A percentile compares a stretch with the other conserved stretches of the same genome.
These are phyloP conservation scores for Paraleonurus japonicus DNA, from an alignment of 257 asterid species.

Conservation along the genomic window DNA sequence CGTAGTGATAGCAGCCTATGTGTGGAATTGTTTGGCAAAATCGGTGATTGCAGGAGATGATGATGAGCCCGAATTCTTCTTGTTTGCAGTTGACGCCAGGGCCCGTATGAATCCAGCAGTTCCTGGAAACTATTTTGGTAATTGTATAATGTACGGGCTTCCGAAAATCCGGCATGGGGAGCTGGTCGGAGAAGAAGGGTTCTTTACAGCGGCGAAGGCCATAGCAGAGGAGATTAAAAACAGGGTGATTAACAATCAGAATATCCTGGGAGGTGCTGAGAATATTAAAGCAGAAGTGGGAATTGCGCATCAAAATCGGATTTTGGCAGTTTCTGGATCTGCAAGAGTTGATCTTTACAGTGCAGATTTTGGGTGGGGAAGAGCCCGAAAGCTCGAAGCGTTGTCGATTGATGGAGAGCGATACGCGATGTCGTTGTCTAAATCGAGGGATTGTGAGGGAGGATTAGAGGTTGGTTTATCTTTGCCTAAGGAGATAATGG, in stretches of 20 bases:
- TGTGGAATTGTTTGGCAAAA: too few species aligned
- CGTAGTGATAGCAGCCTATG: too few species aligned
- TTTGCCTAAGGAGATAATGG: slow-evolving; percentile 19
- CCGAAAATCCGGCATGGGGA: background rate
- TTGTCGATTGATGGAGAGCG: slow-evolving; percentile 37
- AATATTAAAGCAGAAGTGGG: background rate
- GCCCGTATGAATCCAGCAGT: too few species aligned
- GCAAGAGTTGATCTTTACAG: slow-evolving; percentile 32
- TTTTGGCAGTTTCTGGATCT: slow-evolving; percentile 29
- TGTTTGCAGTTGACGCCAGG: too few species aligned
- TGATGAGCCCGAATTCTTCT: too few species aligned
- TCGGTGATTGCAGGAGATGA: too few species aligned
- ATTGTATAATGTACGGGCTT: background rate
- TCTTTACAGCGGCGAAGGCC: slow-evolving; percentile 17
- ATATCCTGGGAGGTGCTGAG: slow-evolving; percentile 18
- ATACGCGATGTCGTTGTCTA: slow-evolving; percentile 28
- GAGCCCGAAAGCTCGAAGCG: slow-evolving; percentile 33
- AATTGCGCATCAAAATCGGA: background rate
- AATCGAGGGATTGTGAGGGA: slow-evolving; percentile 21
- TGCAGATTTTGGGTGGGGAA: slow-evolving; percentile 48
- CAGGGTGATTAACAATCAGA: slow-evolving; percentile 13
- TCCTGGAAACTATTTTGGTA: too few species aligned
- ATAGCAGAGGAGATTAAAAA: slow-evolving; percentile 20
- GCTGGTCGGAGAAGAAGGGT: slow-evolving; percentile 30
- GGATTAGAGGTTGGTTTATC: slow-evolving; percentile 34